Percentiles rank a stretch among this genome's conserved stretches.
phyloP scores from a whole-genome alignment of 208 protist genomes.

The Leishmania tarentolae region DNA sequence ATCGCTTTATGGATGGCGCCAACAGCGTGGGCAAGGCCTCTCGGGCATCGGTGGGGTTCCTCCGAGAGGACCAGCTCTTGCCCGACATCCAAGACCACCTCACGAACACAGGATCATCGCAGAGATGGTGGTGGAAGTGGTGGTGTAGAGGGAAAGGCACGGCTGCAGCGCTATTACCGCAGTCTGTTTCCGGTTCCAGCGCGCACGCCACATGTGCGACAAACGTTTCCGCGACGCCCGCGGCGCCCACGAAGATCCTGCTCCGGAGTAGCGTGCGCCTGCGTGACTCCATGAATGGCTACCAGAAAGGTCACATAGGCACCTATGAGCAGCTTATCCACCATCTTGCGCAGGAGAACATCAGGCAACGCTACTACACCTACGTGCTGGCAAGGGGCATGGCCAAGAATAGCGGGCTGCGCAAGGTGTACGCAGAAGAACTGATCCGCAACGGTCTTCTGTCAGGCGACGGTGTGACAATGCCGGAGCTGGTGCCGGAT shows the following conservation, averaged over 20 bases:
- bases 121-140: constrained; percentile 6
- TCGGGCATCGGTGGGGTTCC: constrained; percentile 15
- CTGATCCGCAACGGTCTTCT: constrained; percentile 61
- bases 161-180: background rate
- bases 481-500: constrained; percentile 44
- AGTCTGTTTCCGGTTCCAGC: background rate
- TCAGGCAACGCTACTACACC: constrained; percentile 41
- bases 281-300: constrained; percentile 55
- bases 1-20: constrained; percentile 58
- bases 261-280: constrained; percentile 43
- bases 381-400: constrained; percentile 35
- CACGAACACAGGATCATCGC: background rate
- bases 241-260: constrained; percentile 17
- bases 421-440: constrained; percentile 53
- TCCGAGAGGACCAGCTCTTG: constrained; percentile 19
- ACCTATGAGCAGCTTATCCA: constrained; percentile 55
- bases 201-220: too few relatives aligned
- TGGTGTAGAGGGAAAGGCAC: background rate
- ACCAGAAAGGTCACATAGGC: constrained; percentile 54
- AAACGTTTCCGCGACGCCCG: background rate
- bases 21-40: constrained; percentile 13
- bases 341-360: constrained; percentile 38
- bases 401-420: constrained; percentile 9
- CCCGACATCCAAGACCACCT: background rate
- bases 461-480: constrained; percentile 33